These are phyloP conservation scores for Platanus orientalis DNA, from an alignment of 164 flowering plant species.

Conservation along the genomic window DNA sequence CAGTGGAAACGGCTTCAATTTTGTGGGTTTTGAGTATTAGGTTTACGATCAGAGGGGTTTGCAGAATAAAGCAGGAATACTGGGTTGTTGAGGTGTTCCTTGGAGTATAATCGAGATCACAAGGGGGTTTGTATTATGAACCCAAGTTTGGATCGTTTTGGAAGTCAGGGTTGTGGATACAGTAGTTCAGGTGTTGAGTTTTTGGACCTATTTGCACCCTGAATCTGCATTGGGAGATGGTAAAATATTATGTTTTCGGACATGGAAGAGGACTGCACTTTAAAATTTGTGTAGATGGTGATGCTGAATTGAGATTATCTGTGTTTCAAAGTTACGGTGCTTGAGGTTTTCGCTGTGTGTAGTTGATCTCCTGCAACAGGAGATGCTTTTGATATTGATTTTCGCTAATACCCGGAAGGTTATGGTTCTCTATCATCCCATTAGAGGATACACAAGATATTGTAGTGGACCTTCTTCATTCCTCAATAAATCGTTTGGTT, in stretches of 20 bases:
- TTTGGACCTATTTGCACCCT: conserved; percentile 12
- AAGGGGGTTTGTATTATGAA: conserved; percentile 17
- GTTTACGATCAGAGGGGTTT: conserved; percentile 29
- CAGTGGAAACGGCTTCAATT: conserved; percentile 19
- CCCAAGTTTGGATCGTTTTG: conserved; percentile 20
- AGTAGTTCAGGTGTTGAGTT: conserved; percentile 13
- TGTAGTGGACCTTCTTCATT: conserved; percentile 21
- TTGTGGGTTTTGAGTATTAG: conserved; percentile 22
- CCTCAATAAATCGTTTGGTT: conserved; percentile 32
- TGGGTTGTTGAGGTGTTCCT: not conserved
- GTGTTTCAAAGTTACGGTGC: not conserved
- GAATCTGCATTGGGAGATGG: conserved; percentile 16
- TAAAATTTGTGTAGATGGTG: conserved; percentile 14
- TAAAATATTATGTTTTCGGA: conserved; percentile 17
- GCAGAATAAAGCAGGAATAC: not conserved
- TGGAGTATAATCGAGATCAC: conserved; percentile 12
- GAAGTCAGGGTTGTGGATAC: conserved; percentile 16
- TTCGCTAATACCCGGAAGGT: conserved; percentile 22
- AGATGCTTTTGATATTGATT: conserved; percentile 25
- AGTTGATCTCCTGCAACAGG: conserved; percentile 14
- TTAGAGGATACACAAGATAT: conserved; percentile 18
- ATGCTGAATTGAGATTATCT: conserved; percentile 8
- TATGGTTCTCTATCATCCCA: conserved; percentile 23
- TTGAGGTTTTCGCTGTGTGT: conserved; percentile 12
- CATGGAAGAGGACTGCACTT: conserved; percentile 56